A percentile compares a stretch with the other conserved stretches of the same genome.
Evolutionary conservation across 2,329 filamentous ascomycete genomes (phyloP).

Genomic region (Pseudogymnoascus sp.): DNA sequence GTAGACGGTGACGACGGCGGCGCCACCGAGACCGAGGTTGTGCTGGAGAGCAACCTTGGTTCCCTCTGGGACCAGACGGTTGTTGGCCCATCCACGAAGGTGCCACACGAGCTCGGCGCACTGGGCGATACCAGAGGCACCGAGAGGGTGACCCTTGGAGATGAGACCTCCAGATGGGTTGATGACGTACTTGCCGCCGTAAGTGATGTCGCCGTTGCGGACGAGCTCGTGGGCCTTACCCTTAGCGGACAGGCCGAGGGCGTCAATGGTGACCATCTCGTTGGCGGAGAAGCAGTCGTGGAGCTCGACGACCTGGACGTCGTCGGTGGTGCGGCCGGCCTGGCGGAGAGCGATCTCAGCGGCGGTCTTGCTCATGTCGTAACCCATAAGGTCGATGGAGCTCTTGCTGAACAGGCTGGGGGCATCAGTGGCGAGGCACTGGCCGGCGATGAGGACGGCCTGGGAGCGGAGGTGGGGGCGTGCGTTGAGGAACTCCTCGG

Average conservation of each 20-base stretch:
- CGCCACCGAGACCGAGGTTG: slow-evolving; percentile 86
- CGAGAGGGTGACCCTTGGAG: slow-evolving; percentile 90
- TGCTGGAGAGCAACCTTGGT: slow-evolving; percentile 78
- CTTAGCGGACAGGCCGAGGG: slow-evolving; percentile 66
- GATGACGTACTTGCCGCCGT: slow-evolving; percentile 73
- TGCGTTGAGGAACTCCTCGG: slow-evolving; percentile 78
- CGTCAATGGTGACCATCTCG: slow-evolving; percentile 85
- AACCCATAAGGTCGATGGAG: slow-evolving; percentile 84
- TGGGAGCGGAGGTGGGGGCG: slow-evolving; percentile 74
- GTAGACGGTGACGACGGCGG: slow-evolving; percentile 85
- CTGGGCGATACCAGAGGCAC: slow-evolving; percentile 90
- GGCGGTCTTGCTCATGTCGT: slow-evolving; percentile 72
- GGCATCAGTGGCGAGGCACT: slow-evolving; percentile 78
- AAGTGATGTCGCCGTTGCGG: slow-evolving; percentile 79
- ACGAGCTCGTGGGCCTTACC: slow-evolving; percentile 93
- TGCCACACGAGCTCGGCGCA: slow-evolving; percentile 96
- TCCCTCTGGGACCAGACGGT: slow-evolving; percentile 56
- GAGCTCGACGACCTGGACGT: slow-evolving; percentile 80
- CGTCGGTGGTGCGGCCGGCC: slow-evolving; percentile 59
- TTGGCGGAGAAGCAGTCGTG: slow-evolving; percentile 97
- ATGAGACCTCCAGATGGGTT: slow-evolving; percentile 94
- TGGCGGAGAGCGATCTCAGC: slow-evolving; percentile 64
- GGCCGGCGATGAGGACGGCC: slow-evolving; percentile 84
- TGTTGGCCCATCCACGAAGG: slow-evolving; percentile 91
- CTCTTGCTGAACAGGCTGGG: slow-evolving; percentile 70